Evolutionary conservation across 1,284 basidiomycete species (phyloP), one percentile per base, ranked within the genome.

Genomic region (Sporisorium iseilematis-ciliati): DNA sequence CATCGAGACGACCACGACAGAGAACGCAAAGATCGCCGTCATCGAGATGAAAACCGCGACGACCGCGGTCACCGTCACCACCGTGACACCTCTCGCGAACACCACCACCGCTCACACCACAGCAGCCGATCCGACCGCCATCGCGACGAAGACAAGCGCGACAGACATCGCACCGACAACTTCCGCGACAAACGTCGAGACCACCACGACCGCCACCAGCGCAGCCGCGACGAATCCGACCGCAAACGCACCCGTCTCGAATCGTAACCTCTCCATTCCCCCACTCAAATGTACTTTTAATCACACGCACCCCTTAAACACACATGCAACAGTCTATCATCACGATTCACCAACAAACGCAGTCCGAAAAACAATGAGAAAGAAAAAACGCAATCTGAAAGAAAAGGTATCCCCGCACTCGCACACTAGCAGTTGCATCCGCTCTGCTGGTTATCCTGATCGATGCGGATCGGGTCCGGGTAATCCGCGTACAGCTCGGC

Each of bases 401-500:
- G 14, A 38, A n/a, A 31, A 67, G 58, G 59, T 57, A 68, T 57
- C 56, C 3, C 7, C 12, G 23, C 3, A 1, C 16, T 21, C 12
- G 18, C 8, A 0, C n/a, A 29, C 46, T 62, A 97, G 87, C 95
- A 97, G 86, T 91, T 94, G 89, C 95, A 97, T 58, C 93, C 93
- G 86, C 89, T 93, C 89, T 96, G 95, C 69, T 92, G 91, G 85
- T 89, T 92, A 86, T 97, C 94, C 68, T 92, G 91, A 87, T 97
- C 94, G 86, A 99, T 94, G 86, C 94, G 92, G 87, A 99, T 99
- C 16, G 97, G 96, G 86, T 99, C 97, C 43, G 96, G 96, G 87
- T 98, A 99, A 89, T 99, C 97, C 80, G 95, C 92, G 87, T 95
- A 96, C 85, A 97, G 87, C 86, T 97, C 95, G 71, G 95, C 94